Conservation (phyloP, 2,329 filamentous ascomycete genomes). For the Orbilia blumenaviensis region DNA sequence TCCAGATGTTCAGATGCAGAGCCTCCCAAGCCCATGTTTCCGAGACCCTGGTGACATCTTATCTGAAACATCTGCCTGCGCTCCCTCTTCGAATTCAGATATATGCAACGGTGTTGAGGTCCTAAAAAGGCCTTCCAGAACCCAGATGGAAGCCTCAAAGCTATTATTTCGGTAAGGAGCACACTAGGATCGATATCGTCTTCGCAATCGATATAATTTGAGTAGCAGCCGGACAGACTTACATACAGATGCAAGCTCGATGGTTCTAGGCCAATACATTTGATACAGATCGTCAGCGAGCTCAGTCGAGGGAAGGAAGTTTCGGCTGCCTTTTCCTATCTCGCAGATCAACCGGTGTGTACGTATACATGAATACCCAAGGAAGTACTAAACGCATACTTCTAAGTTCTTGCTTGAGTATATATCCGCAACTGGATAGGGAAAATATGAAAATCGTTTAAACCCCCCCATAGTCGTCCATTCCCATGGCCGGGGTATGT, state of each 20-base stretch:
- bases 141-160: too few relatives aligned
- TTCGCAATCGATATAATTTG: too few relatives aligned
- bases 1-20: conserved; percentile 4
- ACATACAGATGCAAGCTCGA: too few relatives aligned
- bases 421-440: too few relatives aligned
- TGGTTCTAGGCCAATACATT: too few relatives aligned
- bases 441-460: too few relatives aligned
- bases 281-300: background rate
- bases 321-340: conserved; percentile 9
- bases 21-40: conserved; percentile 5
- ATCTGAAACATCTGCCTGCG: conserved; percentile 30
- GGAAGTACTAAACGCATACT: too few relatives aligned
- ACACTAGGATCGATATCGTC: too few relatives aligned
- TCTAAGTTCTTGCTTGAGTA: too few relatives aligned
- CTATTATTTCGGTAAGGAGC: too few relatives aligned
- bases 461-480: too few relatives aligned
- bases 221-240: too few relatives aligned
- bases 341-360: background rate
- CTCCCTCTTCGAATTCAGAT: background rate
- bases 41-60: background rate
- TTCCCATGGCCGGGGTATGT: background rate
- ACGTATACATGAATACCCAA: background rate
- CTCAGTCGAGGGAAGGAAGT: background rate
- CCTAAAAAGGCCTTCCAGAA: background rate
- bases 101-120: background rate